Evolutionary conservation across 352 stramenopile species (phyloP).

Genomic region (Globisporangium polare): DNA sequence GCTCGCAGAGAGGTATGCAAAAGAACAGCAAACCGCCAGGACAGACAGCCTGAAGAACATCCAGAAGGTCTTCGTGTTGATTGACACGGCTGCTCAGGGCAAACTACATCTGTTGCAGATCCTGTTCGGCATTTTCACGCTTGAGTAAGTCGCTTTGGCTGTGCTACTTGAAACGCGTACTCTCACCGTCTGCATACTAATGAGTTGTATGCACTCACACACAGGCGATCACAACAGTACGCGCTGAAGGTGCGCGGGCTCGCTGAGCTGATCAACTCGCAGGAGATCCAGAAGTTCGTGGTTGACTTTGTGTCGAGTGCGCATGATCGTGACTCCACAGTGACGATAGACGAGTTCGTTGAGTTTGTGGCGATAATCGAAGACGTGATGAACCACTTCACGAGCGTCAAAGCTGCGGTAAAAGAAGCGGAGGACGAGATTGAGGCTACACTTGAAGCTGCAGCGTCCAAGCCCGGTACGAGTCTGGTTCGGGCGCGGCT

Average conservation of each 20-base stretch:
- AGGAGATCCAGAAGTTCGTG: constrained; percentile 55
- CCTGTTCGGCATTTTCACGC: constrained; percentile 48
- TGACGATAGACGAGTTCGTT: constrained; percentile 39
- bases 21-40: constrained; percentile 16
- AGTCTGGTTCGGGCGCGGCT: constrained; percentile 37
- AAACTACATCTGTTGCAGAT: constrained; percentile 54
- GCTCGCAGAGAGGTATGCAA: constrained; percentile 40
- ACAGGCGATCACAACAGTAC: constrained; percentile 36
- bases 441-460: constrained; percentile 28
- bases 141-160: constrained; percentile 38
- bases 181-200: neutral
- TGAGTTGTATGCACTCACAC: constrained; percentile 5
- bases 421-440: constrained; percentile 63
- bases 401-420: constrained; percentile 37
- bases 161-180: too few species aligned
- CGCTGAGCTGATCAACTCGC: constrained; percentile 31
- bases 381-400: constrained; percentile 45
- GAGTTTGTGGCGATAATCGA: constrained; percentile 59
- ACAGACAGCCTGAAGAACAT: constrained; percentile 33
- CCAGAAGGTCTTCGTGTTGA: constrained; percentile 45
- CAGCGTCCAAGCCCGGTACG: constrained; percentile 11
- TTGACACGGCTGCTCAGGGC: constrained; percentile 31
- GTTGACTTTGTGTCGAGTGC: constrained; percentile 44
- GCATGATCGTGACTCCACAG: constrained; percentile 14
- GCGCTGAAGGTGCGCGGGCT: constrained; percentile 41